Evolutionary conservation across 306 rosid species (phyloP).

Genomic region (Coriaria nepalensis): DNA sequence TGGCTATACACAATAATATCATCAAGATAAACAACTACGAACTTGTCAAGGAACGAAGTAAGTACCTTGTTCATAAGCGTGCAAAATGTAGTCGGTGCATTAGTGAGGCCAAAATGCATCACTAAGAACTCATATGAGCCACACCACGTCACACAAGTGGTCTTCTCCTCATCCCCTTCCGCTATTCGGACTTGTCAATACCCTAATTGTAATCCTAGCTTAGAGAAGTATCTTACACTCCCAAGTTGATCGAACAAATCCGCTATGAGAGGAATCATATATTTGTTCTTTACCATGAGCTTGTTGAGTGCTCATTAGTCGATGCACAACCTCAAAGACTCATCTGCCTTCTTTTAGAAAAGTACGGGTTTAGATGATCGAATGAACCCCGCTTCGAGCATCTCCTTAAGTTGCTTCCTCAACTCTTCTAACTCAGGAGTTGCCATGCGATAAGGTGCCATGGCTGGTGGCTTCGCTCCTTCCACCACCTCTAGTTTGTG

Average conservation of each 20-base stretch:
- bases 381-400: too few species aligned
- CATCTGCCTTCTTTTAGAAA: neutral
- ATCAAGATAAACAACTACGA: neutral
- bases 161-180: neutral
- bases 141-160: neutral
- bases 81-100: conserved; percentile 6
- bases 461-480: too few species aligned
- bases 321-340: neutral
- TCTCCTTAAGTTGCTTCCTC: too few species aligned
- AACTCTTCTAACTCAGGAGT: too few species aligned
- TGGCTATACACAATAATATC: neutral
- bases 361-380: neutral
- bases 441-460: too few species aligned
- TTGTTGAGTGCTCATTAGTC: neutral
- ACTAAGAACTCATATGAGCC: neutral
- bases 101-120: neutral
- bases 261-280: neutral
- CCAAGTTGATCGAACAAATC: neutral
- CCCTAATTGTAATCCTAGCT: neutral
- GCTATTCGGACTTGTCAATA: conserved; percentile 2
- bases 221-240: neutral
- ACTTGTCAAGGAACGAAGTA: too few species aligned
- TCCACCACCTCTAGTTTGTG: too few species aligned
- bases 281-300: neutral
- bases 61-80: conserved; percentile 5